Evolutionary conservation across 345 rosid genomes (phyloP), one percentile per base, ranked within the genome.

Genomic region (Pelargonium nanum): DNA sequence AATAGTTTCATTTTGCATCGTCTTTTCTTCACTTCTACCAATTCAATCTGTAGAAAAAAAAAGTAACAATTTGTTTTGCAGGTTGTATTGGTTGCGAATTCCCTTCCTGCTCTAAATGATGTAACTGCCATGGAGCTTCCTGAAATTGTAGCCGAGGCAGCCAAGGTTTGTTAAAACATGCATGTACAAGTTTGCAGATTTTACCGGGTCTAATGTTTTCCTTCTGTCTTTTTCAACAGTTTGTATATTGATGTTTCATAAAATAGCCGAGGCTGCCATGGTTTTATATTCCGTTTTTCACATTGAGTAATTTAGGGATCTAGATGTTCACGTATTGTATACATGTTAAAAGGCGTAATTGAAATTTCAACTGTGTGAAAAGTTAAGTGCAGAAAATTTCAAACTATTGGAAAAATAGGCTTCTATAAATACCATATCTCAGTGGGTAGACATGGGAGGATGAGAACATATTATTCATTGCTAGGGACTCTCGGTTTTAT

Each of bases 111-210:
- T 24, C 78, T 93, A 56, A 93, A 93, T 53, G 99, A 93, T 53
- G 83, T 86, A 58, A 93, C 99, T 28, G 96, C 99, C 48, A 93
- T 87, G 96, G 99, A 93, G 81, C 83, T 93, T 62, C 99, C 97
- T 54, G 97, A 86, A 64, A 93, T 93, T 63, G 86, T 93, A 0
- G 99, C 97, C 0, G 96, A 84, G 75, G 97, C 99, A 71, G 96
- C 99, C 30, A 93, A 93, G 97, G 99, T 93, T 62, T 40, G 61
- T 61, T 19, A 12, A 34, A 53, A 22, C 64, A 52, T 56, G 34
- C 34, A 20, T 40, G 48, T 2, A 6, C 48, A 40, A 9, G 9
- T 40, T 40, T 40, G 15, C 15, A 40, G 16, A 40, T 40, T 17
- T 40, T 6, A 40, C 2, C 16, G 15, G 48, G 0, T 40, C 3